Base-by-base conservation (phyloP, 208 protist species). In the Trypanosomatidae sp. region DNA sequence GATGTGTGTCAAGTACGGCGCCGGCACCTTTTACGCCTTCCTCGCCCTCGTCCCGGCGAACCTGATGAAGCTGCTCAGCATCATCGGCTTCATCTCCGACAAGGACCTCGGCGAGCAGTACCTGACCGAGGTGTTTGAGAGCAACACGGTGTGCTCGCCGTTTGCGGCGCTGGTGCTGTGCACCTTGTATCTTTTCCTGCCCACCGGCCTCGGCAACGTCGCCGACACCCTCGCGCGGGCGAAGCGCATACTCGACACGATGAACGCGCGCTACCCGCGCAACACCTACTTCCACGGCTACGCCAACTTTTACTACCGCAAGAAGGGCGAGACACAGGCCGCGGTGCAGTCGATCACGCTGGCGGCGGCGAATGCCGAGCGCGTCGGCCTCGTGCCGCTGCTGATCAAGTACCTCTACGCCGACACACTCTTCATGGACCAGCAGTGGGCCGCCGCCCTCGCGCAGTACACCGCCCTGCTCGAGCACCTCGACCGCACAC, bases 241-340 rank as follows among this genome's bases (percentile, higher is more conserved):
- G 8, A 82, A 88, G 48, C 62, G 25, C 25, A 53, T 95, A 13
- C 63, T 95, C 18, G 76, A 89, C 32, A 67, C 53, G 27, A 87
- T 83, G 74, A 89, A 92, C 41, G 43, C 61, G 55, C 66, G 70
- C 28, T 92, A 86, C 59, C 72, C 82, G 6, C 61, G 75, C 43
- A 94, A 94, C 65, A 91, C 78, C 15, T 88, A 94, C 61, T 94
- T 94, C 60, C 52, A 88, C 61, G 85, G 85, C 11, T 94, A 94
- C 64, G 68, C 71, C 11, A 94, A 94, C 58, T 94, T 94, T 60
- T 94, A 90, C 59, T 65, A 86, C 67, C 67, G 85, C 37, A 94
- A 94, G 51, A 68, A 64, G 22, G 85, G 85, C 21, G 77, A 94
- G 44, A 81, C 75, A 3, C 49, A 26, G 13, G 53, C 85, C n/a